phyloP scores from a whole-genome alignment of 2,329 filamentous ascomycete genomes.

The Fusarium verrucosum region DNA sequence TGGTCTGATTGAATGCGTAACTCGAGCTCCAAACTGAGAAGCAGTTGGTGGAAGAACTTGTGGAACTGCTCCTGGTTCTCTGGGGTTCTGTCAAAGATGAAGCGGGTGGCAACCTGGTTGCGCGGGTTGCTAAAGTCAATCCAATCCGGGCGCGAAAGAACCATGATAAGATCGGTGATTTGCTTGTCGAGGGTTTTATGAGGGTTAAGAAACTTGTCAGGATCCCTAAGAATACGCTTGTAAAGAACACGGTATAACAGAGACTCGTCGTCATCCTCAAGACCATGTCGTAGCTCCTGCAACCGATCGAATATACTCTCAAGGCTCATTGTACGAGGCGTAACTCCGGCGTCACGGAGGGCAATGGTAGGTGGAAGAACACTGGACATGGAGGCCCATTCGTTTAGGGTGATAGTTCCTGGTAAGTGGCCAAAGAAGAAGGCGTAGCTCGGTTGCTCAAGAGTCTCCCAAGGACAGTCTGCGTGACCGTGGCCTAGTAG shows the following conservation, averaged over 20 bases:
- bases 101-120: constrained; percentile 78
- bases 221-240: constrained; percentile 72
- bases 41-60: constrained; percentile 79
- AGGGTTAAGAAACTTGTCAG: constrained; percentile 67
- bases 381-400: constrained; percentile 71
- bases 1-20: constrained; percentile 71
- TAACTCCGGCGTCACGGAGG: constrained; percentile 65
- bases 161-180: constrained; percentile 76
- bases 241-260: constrained; percentile 73
- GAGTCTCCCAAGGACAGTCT: constrained; percentile 70
- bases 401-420: constrained; percentile 77
- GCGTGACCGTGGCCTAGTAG: constrained; percentile 56
- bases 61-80: constrained; percentile 67
- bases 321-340: constrained; percentile 69
- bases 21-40: constrained; percentile 77
- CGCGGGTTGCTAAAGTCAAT: constrained; percentile 75
- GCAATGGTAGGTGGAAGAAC: constrained; percentile 64
- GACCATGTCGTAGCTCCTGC: constrained; percentile 63
- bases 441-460: constrained; percentile 78
- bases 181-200: constrained; percentile 74
- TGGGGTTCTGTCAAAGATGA: constrained; percentile 70
- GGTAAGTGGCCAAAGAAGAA: constrained; percentile 73
- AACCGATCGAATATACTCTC: constrained; percentile 67
- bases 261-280: constrained; percentile 66
- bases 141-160: constrained; percentile 75